Base-by-base conservation (phyloP, 148 eudicot species). In the Cornus kousa region DNA sequence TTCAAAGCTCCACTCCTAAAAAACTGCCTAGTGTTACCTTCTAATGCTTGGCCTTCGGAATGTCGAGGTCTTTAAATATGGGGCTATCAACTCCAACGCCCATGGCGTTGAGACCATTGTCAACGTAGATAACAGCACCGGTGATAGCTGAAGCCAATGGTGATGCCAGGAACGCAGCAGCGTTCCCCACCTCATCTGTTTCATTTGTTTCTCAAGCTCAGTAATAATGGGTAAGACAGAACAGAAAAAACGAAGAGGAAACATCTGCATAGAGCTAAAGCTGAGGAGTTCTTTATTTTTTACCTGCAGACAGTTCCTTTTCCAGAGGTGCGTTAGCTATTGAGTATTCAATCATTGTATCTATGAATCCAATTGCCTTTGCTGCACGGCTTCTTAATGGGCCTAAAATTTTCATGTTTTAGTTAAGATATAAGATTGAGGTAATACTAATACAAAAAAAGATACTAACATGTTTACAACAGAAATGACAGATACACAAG, bases 331-430 rank as follows among this genome's bases (percentile, higher is more conserved):
- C 96, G 71, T 95, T 95, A 33, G 84, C 91, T 31, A 87, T 50
- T 11, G 98, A 95, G 79, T 95, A 95, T 78, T 95, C 97, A n/a
- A 95, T 95, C 97, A 95, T 95, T 87, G 88, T 93, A 75, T 90
- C 98, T 24, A 95, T 95, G 78, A 95, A 95, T 75, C 98, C 98
- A 75, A 95, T 95, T 55, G 98, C 97, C 85, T 93, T 95, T 72
- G 98, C 98, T 74, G 98, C 98, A 67, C 98, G 98, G 73, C 98
- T 95, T 81, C 97, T 88, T 20, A 95, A 86, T 55, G 98, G 98
- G 69, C 98, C 98, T 95, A 90, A 28, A 48, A 16, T 65, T 83
- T 57, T 35, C 71, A 57, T 24, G 13, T 33, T 71, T 4, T 50
- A 19, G 64, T 57, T 50, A 22, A 12, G 16, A 32, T 74, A 67